Evolutionary conservation across 1,284 basidiomycete species (phyloP).

Genomic region (Naganishia sp.): DNA sequence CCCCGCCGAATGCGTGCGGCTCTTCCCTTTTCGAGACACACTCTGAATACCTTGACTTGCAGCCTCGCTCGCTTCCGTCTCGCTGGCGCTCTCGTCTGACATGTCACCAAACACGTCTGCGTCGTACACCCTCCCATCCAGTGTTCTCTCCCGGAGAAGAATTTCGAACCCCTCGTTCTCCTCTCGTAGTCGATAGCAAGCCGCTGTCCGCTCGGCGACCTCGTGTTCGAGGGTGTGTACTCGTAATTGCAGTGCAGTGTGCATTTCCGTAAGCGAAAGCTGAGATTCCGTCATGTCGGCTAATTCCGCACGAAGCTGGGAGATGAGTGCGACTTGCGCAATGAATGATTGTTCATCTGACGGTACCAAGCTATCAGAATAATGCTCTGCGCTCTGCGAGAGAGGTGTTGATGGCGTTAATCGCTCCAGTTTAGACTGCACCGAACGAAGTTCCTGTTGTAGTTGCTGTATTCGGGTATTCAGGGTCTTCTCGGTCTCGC

Average conservation of each 20-base stretch:
- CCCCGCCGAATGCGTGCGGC: slow-evolving; percentile 9
- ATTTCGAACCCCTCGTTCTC: slow-evolving; percentile 96
- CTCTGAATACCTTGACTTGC: slow-evolving; percentile 33
- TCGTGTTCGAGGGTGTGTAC: slow-evolving; percentile 45
- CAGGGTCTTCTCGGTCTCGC: slow-evolving; percentile 45
- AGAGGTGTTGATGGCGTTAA: background rate
- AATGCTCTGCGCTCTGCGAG: background rate
- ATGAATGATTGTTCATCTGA: background rate
- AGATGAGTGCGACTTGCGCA: background rate
- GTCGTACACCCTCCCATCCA: slow-evolving; percentile 75
- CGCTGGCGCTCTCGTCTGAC: slow-evolving; percentile 51
- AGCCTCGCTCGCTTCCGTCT: slow-evolving; percentile 53
- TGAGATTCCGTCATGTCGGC: slow-evolving; percentile 27
- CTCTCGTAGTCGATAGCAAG: slow-evolving; percentile 58
- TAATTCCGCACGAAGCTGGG: slow-evolving; percentile 12
- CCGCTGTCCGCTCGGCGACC: slow-evolving; percentile 44
- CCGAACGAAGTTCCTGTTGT: background rate
- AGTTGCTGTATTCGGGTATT: slow-evolving; percentile 3
- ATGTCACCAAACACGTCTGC: slow-evolving; percentile 29
- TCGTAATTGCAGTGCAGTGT: slow-evolving; percentile 3
- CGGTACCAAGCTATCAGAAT: background rate
- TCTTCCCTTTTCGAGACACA: background rate
- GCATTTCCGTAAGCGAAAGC: slow-evolving; percentile 14
- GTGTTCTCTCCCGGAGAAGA: slow-evolving; percentile 79
- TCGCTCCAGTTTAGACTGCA: background rate